Base-by-base conservation (phyloP, 306 rosid genomes). In the Rosa lucieae region DNA sequence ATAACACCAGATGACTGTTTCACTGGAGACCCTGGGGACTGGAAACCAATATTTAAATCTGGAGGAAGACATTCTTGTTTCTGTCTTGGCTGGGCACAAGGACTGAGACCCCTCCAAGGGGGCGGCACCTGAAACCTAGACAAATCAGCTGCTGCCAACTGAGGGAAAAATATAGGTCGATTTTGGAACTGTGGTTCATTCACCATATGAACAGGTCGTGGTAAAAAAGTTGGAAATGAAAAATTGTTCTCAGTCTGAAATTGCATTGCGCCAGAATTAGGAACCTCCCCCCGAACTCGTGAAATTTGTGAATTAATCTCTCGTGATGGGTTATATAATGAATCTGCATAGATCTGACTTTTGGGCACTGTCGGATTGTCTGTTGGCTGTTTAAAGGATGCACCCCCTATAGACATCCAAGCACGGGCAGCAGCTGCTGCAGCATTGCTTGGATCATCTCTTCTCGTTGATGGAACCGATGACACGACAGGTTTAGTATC, bases 361-460 rank as follows among this genome's bases (percentile, higher is more conserved):
- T 86, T 89, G 11, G 97, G 88, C 77, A 89, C 84, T 35, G 85
- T 80, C 17, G 89, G 85, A 86, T 44, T 89, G 43, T 93, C 98
- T 29, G 87, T 80, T 26, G 88, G 91, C 79, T 87, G 95, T 84
- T 89, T 96, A 85, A 90, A 91, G 10, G 94, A 92, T 82, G 93
- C 97, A 40, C 97, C 96, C 61, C 99, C 99, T 37, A 93, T 84
- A 14, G 99, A 93, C 98, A 96, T 96, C 99, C 99, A 96, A 55
- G 97, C 99, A 32, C 96, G 97, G 44, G 99, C 97, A 74, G 99
- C 94, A 43, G 91, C 92, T 9, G 95, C 97, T 9, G 98, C 88
- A 61, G 99, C 98, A 81, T 84, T 96, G 85, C 81, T 77, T 0
- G 83, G 68, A 78, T 90, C 92, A 47, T 89, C 96, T 80, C 92